These are phyloP conservation scores for Mycocentrospora acerina DNA, from an alignment of 2,329 filamentous ascomycete genomes.

Conservation along the genomic window DNA sequence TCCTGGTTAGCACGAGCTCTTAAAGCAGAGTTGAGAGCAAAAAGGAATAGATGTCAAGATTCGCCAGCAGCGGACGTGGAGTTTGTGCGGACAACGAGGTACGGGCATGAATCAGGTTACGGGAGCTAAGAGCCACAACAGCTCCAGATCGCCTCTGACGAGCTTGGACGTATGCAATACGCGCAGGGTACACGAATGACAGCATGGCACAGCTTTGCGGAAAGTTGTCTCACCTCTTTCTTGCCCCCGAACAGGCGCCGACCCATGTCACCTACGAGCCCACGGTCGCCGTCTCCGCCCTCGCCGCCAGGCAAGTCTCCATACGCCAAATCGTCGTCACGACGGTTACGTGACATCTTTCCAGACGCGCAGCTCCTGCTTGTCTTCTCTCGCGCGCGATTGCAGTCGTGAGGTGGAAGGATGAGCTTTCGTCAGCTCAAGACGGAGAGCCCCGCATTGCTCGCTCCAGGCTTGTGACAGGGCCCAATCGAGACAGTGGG, in stretches of 20 bases:
- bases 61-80: too few relatives aligned
- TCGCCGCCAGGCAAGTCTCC: slow-evolving; percentile 49
- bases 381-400: not conserved
- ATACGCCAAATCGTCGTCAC: slow-evolving; percentile 58
- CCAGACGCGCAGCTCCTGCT: slow-evolving; percentile 15
- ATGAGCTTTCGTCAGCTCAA: not conserved
- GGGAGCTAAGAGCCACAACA: slow-evolving; percentile 12
- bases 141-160: slow-evolving; percentile 12
- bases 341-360: slow-evolving; percentile 34
- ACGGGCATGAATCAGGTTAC: not conserved
- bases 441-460: too few relatives aligned
- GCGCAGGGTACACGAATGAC: slow-evolving; percentile 14
- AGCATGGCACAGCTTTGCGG: slow-evolving; percentile 17
- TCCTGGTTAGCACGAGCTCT: slow-evolving; percentile 4
- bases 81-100: not conserved
- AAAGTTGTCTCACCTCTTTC: slow-evolving; percentile 31
- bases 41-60: too few relatives aligned
- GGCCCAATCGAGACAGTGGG: too few relatives aligned
- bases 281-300: slow-evolving; percentile 48
- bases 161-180: slow-evolving; percentile 12
- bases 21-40: too few relatives aligned
- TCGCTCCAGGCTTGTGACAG: too few relatives aligned
- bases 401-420: not conserved
- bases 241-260: slow-evolving; percentile 45
- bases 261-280: slow-evolving; percentile 56